phyloP scores from a whole-genome alignment of 108 stramenopile species.

The Cyclotella sp. region DNA sequence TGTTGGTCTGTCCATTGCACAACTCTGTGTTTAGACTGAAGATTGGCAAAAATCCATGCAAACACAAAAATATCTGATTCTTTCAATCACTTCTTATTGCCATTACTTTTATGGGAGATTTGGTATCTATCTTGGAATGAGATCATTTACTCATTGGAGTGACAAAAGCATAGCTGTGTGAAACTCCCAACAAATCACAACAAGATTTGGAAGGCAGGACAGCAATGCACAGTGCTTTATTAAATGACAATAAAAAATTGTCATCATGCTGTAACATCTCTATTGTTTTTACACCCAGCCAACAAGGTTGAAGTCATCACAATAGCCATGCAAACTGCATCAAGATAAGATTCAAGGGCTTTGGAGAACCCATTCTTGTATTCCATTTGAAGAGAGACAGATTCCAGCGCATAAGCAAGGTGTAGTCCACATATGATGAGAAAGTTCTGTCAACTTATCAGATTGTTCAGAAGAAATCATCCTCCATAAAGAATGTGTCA shows the following conservation, averaged over 20 bases:
- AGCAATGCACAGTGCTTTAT: slow-evolving; percentile 29
- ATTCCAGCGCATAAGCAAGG: slow-evolving; percentile 32
- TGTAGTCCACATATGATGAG: slow-evolving; percentile 38
- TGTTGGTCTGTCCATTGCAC: slow-evolving; percentile 75
- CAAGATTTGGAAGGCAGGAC: slow-evolving; percentile 6
- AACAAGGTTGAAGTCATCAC: too few species aligned
- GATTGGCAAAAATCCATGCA: slow-evolving; percentile 69
- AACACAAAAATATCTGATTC: slow-evolving; percentile 60
- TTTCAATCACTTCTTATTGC: slow-evolving; percentile 29
- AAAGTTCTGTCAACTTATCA: slow-evolving; percentile 25
- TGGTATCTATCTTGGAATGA: too few species aligned
- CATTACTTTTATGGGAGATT: too few species aligned
- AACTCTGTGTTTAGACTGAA: too few species aligned
- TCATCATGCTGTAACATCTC: slow-evolving; percentile 13
- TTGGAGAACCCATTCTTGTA: slow-evolving; percentile 75
- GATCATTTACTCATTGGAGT: neutral
- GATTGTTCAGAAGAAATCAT: slow-evolving; percentile 5
- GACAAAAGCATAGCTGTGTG: neutral
- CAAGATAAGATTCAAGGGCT: slow-evolving; percentile 70
- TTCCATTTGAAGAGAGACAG: too few species aligned
- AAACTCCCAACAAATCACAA: neutral
- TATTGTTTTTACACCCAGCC: too few species aligned
- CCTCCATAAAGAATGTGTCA: slow-evolving; percentile 14
- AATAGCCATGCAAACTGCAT: too few species aligned
- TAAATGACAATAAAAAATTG: too few species aligned